Evolutionary conservation across 225 moss, liverwort and hornwort genomes (phyloP).

Genomic region (Polytrichum formosum): DNA sequence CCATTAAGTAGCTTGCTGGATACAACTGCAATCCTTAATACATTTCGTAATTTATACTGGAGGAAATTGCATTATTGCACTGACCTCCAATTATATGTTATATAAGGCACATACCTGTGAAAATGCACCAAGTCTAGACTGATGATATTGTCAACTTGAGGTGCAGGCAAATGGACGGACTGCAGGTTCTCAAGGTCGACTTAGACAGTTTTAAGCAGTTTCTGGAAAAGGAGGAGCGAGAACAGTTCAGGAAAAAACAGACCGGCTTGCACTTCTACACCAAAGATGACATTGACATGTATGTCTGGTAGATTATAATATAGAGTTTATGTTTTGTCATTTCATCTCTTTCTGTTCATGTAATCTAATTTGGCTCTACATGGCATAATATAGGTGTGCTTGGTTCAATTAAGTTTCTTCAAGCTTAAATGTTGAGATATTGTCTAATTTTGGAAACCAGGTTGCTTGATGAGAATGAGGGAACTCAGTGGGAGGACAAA

Average conservation of each 20-base stretch:
- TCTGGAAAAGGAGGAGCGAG: slow-evolving; percentile 62
- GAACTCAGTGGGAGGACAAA: slow-evolving; percentile 40
- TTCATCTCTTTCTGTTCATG: too few relatives aligned
- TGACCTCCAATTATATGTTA: too few relatives aligned
- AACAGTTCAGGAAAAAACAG: slow-evolving; percentile 54
- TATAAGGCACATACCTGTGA: neutral
- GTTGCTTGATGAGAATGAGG: slow-evolving; percentile 55
- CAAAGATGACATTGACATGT: slow-evolving; percentile 63
- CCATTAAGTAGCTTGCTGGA: too few relatives aligned
- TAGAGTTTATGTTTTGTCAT: too few relatives aligned
- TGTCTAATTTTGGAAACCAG: slow-evolving; percentile 24
- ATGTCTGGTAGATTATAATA: slow-evolving; percentile 10
- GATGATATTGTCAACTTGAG: slow-evolving; percentile 6
- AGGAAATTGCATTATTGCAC: too few relatives aligned
- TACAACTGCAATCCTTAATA: too few relatives aligned
- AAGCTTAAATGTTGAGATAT: neutral
- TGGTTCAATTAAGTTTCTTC: neutral
- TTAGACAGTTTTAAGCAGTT: slow-evolving; percentile 63
- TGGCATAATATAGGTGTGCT: neutral
- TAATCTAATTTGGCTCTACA: too few relatives aligned
- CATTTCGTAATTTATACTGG: too few relatives aligned
- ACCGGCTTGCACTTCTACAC: slow-evolving; percentile 64
- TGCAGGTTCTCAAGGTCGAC: slow-evolving; percentile 37
- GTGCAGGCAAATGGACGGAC: slow-evolving; percentile 62
- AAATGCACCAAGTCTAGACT: neutral